Base-by-base conservation (phyloP, 345 rosid genomes). In the Hypericum perforatum region DNA sequence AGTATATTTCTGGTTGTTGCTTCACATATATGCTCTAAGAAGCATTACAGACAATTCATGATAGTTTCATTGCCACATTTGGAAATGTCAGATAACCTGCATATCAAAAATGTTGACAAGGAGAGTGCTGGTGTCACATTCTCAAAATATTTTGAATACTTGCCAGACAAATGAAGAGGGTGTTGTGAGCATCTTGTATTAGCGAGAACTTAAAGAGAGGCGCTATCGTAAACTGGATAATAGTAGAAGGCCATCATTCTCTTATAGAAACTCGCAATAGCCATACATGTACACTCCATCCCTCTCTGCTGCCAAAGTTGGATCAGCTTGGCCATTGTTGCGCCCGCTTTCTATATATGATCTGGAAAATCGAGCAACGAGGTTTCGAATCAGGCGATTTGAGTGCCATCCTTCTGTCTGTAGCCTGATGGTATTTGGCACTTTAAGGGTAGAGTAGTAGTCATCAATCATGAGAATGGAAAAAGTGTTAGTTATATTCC, bases 351-450 rank as follows among this genome's bases (percentile, higher is more conserved):
- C 74, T 7, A 46, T 16, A 36, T 22, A 76, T 13, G 59, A 64
- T 63, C 59, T 53, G 29, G 9, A 51, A 37, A 37, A 59, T 41
- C 63, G 63, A 62, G 82, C 60, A 49, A 65, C 52, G 70, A 65
- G 56, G 52, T 65, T 76, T 45, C 80, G 80, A 7, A 77, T 80
- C 0, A 80, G 82, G 59, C 85, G 74, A 67, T 80, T 80, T 43
- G 85, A 76, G 60, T 80, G 76, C 55, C 79, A 77, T 63, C 82
- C 82, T 13, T 52, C 72, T 9, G 62, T 70, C 37, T 44, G 78
- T 29, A 45, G 75, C 41, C 78, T 77, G n/a, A 72, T 76, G 85
- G 78, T 60, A 46, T 74, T 74, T 22, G 85, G 85, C 41, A 80
- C 80, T 61, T 61, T 80, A 49, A 72, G 48, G 85, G 82, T 14